Evolutionary conservation across 2,329 filamentous ascomycete genomes (phyloP), one percentile per base, ranked within the genome.

Genomic region (Balansia obtecta): DNA sequence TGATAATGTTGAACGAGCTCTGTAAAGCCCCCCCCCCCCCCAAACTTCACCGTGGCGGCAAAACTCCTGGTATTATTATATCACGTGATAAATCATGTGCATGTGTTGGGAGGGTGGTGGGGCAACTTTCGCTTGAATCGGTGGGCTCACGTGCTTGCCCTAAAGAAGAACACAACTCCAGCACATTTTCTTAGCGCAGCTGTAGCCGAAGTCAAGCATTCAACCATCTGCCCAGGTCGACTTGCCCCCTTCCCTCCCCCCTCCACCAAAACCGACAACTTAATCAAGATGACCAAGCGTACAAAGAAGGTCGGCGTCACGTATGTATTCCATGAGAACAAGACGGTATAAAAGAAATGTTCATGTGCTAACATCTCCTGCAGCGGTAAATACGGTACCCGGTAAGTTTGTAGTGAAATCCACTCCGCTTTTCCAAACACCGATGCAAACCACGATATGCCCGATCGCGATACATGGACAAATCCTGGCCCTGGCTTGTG

Each of bases 301-400:
- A 94, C 88, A 62, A 94, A 72, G 86, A 94, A 95, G 86, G 89
- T 95, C 83, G 88, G 88, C 74, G 90, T 96, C 74, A 96, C 91
- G 68, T 71, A 66, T 55, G 68, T 71, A 64, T 58, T 34, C 2
- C 27, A 4, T 16, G 10, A 11, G n/a, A 22, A 18, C 32, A 48
- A 54, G 16, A 46, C 30, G 7, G 43, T 50, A 48, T 50, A 22
- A 22, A 53, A 46, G 40, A 46, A 20, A 11, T 45, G 2, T 9
- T 42, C 43, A 54, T 46, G 46, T 62, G 61, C 61, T 68, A 65
- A 69, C 60, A 45, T 43, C 46, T 18, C 52, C 27, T 51, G 30
- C 63, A 70, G 67, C 67, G 67, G 90, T 77, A 94, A 95, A 84
- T 96, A 95, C 78, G 90, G 90, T 82, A 90, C 86, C 71, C 88